Evolutionary conservation across 768 basidiomycete species (phyloP), one percentile per base, ranked within the genome.

Genomic region (Cantharellus anzutake): DNA sequence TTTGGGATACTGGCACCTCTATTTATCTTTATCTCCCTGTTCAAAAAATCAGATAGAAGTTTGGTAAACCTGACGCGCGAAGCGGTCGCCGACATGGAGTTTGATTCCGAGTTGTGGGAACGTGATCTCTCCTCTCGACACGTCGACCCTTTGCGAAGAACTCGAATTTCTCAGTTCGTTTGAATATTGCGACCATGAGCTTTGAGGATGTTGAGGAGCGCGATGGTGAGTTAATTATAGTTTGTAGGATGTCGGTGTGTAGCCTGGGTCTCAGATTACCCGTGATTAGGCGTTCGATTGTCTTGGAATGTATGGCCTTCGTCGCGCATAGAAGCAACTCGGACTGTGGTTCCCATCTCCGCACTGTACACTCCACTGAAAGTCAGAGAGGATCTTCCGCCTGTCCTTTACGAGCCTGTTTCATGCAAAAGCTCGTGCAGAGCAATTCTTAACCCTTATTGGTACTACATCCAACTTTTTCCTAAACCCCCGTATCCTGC

Each of bases 221-320:
- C 66, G 93, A 98, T 71, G 93, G 91, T 89, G 62, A 63, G 81
- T 7, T 56, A 20, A 51, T 48, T 38, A 40, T 40, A 34, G 39
- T 52, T 29, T 29, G 38, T 48, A 40, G 20, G n/a, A 38, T 60
- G 7, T 7, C 52, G 56, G n/a, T 39, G 20, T 57, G 42, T 63
- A 94, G 92, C 1, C 29, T 38, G 34, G 39, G 51, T 35, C 35
- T 35, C 42, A 41, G 29, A 34, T 38, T 60, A 11, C 35, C 52
- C 51, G n/a, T 39, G n/a, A 55, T 42, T 63, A 96, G 92, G 94
- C 65, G 83, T 97, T 52, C 81, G 94, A 59, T 78, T 98, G 64
- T 94, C 93, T 53, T 98, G 94, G 96, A 99, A 99, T 71, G 89
- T 93, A 61, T 99, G 91, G 90, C 92, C 93, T 2, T 93, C 92